Evolutionary conservation across 2,329 filamentous ascomycete genomes (phyloP).

Genomic region (Penicillium sp.): DNA sequence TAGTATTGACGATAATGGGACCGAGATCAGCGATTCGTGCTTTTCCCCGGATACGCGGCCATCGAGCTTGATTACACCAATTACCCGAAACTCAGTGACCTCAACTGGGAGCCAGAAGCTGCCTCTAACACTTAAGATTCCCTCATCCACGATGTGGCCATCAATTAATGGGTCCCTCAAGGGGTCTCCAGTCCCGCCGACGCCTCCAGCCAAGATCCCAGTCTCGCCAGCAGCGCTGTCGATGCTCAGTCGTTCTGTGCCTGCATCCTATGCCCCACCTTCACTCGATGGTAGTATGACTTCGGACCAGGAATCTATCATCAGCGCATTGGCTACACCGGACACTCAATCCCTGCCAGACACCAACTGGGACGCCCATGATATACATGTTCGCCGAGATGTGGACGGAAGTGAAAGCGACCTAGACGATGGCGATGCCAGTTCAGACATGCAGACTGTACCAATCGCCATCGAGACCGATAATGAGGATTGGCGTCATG

Average conservation of each 20-base stretch:
- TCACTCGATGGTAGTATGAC: conserved; percentile 86
- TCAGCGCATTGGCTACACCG: conserved; percentile 83
- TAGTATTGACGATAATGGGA: conserved; percentile 28
- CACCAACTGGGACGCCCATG: conserved; percentile 57
- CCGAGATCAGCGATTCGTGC: conserved; percentile 50
- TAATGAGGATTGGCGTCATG: conserved; percentile 59
- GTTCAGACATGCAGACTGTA: conserved; percentile 29
- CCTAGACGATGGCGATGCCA: conserved; percentile 23
- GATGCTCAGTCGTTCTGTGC: conserved; percentile 68
- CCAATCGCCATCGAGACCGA: conserved; percentile 41
- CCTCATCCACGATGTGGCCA: conserved; percentile 56
- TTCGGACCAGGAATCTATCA: conserved; percentile 79
- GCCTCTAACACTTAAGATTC: conserved; percentile 60
- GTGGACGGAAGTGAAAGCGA: conserved; percentile 30
- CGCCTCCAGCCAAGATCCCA: conserved; percentile 57
- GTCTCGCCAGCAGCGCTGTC: conserved; percentile 74
- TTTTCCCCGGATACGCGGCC: conserved; percentile 51
- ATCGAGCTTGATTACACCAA: conserved; percentile 47
- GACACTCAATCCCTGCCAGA: conserved; percentile 60
- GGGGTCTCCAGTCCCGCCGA: conserved; percentile 47
- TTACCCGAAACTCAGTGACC: conserved; percentile 38
- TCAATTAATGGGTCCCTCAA: conserved; percentile 55
- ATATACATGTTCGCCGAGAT: conserved; percentile 36
- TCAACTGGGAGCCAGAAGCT: conserved; percentile 46
- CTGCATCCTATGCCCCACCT: conserved; percentile 74